A percentile compares a stretch with the other conserved stretches of the same genome.
These are phyloP conservation scores for Bonia amplexicaulis DNA, from an alignment of 176 grass and related monocot species.

Conservation along the genomic window DNA sequence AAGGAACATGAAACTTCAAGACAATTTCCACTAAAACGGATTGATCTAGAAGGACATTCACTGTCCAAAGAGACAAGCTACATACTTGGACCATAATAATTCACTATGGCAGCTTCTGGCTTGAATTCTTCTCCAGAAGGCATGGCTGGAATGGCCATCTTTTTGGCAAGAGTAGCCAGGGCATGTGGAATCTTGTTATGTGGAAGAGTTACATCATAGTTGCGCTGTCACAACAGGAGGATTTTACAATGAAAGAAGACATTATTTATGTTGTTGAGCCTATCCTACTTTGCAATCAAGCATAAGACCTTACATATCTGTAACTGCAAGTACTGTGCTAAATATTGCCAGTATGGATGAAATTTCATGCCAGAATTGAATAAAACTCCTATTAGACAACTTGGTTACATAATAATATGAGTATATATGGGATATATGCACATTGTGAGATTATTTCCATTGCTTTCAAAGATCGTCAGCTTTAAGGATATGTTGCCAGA, in stretches of 20 bases:
- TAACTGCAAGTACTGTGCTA: not conserved
- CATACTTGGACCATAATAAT: constrained; percentile 93
- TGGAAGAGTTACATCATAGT: constrained; percentile 77
- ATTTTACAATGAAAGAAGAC: not conserved
- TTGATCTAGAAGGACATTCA: not conserved
- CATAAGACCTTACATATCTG: not conserved
- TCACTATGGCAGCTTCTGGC: constrained; percentile 85
- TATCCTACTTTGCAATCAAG: not conserved
- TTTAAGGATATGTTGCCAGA: not conserved
- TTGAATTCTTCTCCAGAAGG: constrained; percentile 57
- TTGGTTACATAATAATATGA: not conserved
- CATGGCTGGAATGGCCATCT: constrained; percentile 72
- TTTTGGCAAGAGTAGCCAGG: constrained; percentile 61
- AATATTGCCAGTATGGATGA: not conserved
- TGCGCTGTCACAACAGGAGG: constrained; percentile 49
- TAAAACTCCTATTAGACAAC: not conserved
- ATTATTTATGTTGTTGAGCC: not conserved
- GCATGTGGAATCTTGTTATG: constrained; percentile 73
- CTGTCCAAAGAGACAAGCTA: not conserved
- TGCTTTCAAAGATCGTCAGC: not conserved
- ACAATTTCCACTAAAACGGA: not conserved
- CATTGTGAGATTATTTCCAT: not conserved
- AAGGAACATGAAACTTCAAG: not conserved
- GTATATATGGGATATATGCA: not conserved
- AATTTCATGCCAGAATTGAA: not conserved